Evolutionary conservation across 148 eudicot species (phyloP).

Genomic region (Vaccinium vitisidaea): DNA sequence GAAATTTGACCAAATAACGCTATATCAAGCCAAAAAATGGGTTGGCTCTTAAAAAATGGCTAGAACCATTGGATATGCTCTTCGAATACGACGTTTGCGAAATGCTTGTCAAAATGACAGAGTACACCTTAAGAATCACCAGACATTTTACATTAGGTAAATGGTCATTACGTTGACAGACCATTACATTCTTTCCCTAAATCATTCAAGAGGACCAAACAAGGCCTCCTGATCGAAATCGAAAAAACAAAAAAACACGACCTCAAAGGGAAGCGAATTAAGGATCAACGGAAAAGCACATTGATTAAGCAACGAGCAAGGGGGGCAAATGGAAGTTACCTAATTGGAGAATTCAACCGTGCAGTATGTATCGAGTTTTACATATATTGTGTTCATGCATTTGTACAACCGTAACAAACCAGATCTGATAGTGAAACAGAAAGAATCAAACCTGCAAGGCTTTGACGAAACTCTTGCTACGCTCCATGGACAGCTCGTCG

Average conservation of each 20-base stretch:
- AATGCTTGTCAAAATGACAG: background rate
- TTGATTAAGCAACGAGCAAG: background rate
- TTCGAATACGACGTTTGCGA: background rate
- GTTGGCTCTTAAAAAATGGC: no score
- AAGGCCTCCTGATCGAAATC: background rate
- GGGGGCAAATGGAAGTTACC: background rate
- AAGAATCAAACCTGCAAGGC: constrained; percentile 50
- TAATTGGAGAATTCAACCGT: background rate
- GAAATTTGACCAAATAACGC: no score
- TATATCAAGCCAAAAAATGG: no score
- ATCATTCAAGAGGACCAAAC: background rate
- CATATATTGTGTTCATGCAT: background rate
- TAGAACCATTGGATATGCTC: no score
- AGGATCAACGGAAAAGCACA: background rate
- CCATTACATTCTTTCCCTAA: background rate
- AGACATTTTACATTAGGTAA: background rate
- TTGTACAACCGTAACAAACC: background rate
- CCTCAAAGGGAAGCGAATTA: background rate
- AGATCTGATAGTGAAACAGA: constrained; percentile 11
- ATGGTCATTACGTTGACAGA: background rate
- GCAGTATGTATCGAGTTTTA: background rate
- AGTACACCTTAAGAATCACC: background rate
- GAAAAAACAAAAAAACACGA: no score
- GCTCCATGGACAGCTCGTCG: constrained; percentile 59
- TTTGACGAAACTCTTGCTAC: constrained; percentile 51